phyloP scores from a whole-genome alignment of 129 eudicot genomes.

The Pittosporum tobira region DNA sequence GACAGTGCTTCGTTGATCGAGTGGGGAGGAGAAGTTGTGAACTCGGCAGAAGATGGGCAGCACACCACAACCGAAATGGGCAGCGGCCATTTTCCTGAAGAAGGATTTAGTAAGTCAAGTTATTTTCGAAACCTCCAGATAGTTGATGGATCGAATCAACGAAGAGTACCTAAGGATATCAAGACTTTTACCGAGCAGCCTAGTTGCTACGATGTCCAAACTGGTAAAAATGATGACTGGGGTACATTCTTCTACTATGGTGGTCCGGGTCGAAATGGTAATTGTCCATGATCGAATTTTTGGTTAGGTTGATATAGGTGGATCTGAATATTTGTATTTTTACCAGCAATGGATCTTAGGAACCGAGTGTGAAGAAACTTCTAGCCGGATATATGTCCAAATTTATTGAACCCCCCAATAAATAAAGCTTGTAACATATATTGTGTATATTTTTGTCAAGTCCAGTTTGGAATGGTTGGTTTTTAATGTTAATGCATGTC shows the following conservation, averaged over 20 bases:
- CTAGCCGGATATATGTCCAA: not conserved
- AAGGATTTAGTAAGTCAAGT: constrained; percentile 70
- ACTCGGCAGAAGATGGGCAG: constrained; percentile 62
- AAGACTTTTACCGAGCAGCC: constrained; percentile 63
- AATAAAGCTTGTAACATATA: not conserved
- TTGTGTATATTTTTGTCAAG: too few relatives aligned
- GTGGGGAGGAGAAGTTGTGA: constrained; percentile 92
- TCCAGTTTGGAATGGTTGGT: too few relatives aligned
- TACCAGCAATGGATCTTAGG: not conserved
- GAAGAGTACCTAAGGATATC: constrained; percentile 48
- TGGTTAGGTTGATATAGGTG: not conserved
- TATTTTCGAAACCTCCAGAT: constrained; percentile 56
- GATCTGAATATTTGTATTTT: not conserved
- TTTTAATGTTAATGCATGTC: too few relatives aligned
- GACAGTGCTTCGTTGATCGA: constrained; percentile 66
- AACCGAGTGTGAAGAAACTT: constrained; percentile 6
- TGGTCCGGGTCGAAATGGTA: constrained; percentile 73
- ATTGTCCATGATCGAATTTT: constrained; percentile 34
- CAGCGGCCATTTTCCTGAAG: constrained; percentile 75
- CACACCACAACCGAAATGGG: constrained; percentile 92
- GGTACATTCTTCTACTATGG: constrained; percentile 72
- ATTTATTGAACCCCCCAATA: not conserved
- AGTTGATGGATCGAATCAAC: constrained; percentile 58
- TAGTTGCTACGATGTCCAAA: constrained; percentile 52
- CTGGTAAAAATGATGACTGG: constrained; percentile 50